Conservation (phyloP, 768 basidiomycete genomes). For the Neoboletus subvelutipes region DNA sequence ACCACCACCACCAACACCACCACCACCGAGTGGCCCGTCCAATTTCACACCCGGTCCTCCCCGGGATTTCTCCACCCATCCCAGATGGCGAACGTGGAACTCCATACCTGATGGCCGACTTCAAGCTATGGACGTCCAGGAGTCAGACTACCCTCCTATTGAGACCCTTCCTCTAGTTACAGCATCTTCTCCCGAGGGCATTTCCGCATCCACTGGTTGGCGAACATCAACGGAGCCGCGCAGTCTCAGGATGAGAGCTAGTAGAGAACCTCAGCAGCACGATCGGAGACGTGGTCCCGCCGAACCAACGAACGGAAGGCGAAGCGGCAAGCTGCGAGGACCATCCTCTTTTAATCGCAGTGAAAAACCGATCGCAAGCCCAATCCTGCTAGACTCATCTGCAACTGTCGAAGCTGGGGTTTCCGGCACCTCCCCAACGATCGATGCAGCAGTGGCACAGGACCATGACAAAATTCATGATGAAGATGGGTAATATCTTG, state of each 20-base stretch:
- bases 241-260: slow-evolving; percentile 5
- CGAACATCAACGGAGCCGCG: slow-evolving; percentile 13
- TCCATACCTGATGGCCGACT: neutral
- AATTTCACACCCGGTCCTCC: neutral
- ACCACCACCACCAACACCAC: neutral
- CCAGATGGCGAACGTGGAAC: slow-evolving; percentile 19
- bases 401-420: neutral
- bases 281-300: slow-evolving; percentile 5
- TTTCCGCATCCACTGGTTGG: neutral
- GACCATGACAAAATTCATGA: neutral
- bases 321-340: neutral
- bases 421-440: neutral
- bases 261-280: neutral
- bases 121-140: neutral
- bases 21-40: slow-evolving; percentile 1
- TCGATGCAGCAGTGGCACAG: neutral
- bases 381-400: neutral
- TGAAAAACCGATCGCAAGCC: neutral
- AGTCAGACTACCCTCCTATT: slow-evolving; percentile 16
- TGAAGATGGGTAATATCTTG: neutral
- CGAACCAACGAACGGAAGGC: slow-evolving; percentile 3
- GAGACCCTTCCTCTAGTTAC: slow-evolving; percentile 13
- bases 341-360: neutral
- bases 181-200: slow-evolving; percentile 10
- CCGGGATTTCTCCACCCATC: slow-evolving; percentile 11